Conservation (phyloP, 202 grass and related monocot species). For the Panicum virgatum region DNA sequence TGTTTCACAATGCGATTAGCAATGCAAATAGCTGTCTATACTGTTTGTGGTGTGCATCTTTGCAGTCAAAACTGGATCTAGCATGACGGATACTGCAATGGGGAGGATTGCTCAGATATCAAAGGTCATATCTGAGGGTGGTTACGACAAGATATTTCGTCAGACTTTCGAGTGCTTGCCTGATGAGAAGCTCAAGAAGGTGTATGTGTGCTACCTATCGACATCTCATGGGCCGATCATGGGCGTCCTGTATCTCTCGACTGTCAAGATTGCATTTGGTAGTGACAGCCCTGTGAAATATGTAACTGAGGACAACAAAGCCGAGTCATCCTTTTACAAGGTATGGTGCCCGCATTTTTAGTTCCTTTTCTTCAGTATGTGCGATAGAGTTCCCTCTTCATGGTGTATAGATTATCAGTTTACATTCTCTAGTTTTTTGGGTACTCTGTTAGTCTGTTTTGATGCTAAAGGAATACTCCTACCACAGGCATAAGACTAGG, state of each 20-base stretch:
- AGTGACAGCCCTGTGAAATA: slow-evolving; percentile 68
- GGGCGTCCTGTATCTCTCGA: slow-evolving; percentile 63
- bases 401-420: neutral
- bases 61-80: slow-evolving; percentile 70
- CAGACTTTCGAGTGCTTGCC: slow-evolving; percentile 60
- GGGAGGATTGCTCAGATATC: slow-evolving; percentile 61
- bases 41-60: neutral
- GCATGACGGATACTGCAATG: slow-evolving; percentile 61
- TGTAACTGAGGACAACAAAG: slow-evolving; percentile 49
- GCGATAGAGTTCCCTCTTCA: neutral
- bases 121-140: slow-evolving; percentile 72
- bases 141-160: slow-evolving; percentile 71
- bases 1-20: neutral
- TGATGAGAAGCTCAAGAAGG: slow-evolving; percentile 71
- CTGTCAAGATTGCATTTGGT: slow-evolving; percentile 63
- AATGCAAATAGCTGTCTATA: neutral
- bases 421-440: neutral
- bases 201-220: slow-evolving; percentile 62
- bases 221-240: slow-evolving; percentile 68
- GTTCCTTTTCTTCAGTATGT: neutral
- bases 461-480: neutral
- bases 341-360: neutral
- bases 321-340: slow-evolving; percentile 45
- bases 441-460: neutral
- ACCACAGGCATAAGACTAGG: neutral